Evolutionary conservation across 1,284 basidiomycete genomes (phyloP).

Genomic region (Cryptococcus wingfieldii): DNA sequence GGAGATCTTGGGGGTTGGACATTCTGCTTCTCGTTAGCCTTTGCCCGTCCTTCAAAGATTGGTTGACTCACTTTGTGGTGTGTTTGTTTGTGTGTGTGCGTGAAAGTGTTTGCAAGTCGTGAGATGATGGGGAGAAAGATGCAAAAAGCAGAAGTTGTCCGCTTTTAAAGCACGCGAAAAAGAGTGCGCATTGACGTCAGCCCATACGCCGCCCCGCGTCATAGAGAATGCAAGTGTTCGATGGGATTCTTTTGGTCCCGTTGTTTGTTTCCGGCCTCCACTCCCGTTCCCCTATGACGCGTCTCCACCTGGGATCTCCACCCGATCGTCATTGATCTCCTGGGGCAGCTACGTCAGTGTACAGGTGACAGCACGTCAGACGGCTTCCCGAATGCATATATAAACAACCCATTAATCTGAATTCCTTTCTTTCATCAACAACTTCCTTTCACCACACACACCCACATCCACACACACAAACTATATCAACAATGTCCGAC

Average conservation of each 20-base stretch:
- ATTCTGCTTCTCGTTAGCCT: not conserved
- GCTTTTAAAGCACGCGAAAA: no score
- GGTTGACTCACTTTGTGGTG: constrained; percentile 5
- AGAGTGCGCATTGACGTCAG: no score
- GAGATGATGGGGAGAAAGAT: not conserved
- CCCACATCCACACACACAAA: not conserved
- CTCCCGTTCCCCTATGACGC: no score
- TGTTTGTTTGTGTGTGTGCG: constrained; percentile 3
- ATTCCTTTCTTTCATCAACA: no score
- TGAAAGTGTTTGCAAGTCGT: not conserved
- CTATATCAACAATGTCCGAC: constrained; percentile 29
- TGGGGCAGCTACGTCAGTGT: not conserved
- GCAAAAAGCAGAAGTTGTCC: not conserved
- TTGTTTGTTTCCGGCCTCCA: no score
- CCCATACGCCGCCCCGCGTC: no score
- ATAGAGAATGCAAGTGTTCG: no score
- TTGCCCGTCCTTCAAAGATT: not conserved
- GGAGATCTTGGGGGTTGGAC: constrained; percentile 10
- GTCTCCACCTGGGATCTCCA: no score
- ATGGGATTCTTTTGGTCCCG: no score
- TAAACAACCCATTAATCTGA: no score
- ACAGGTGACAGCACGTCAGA: not conserved
- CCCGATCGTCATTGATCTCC: not conserved
- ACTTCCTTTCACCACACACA: no score
- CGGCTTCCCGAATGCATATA: no score